A percentile compares a stretch with the other conserved stretches of the same genome.
Evolutionary conservation across 2,329 filamentous ascomycete species (phyloP).

Genomic region (Colletotrichum sp.): DNA sequence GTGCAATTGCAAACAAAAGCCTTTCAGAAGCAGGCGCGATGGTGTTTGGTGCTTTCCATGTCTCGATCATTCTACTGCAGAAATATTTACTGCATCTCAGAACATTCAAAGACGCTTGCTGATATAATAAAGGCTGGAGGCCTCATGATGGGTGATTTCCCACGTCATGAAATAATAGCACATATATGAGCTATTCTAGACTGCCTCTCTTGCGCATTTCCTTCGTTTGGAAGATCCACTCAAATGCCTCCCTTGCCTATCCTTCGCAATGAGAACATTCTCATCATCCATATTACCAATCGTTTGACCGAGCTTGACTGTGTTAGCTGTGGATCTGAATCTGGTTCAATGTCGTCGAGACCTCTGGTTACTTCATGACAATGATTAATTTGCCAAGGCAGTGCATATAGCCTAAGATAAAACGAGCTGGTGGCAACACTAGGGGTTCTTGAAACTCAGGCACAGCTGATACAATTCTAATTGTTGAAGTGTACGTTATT

Average conservation of each 20-base stretch:
- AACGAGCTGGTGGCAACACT: not conserved
- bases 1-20: not conserved
- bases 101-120: not conserved
- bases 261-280: not conserved
- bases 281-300: not conserved
- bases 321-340: not conserved
- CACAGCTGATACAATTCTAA: not conserved
- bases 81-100: not conserved
- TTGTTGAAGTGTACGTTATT: not conserved
- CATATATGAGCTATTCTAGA: not conserved
- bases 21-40: not conserved
- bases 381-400: not conserved
- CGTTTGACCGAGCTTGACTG: not conserved
- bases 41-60: not conserved
- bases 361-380: not conserved
- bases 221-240: not conserved
- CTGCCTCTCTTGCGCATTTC: not conserved
- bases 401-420: not conserved
- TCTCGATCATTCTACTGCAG: not conserved
- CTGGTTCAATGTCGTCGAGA: not conserved
- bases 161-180: not conserved
- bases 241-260: fast-evolving
- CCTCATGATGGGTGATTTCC: not conserved
- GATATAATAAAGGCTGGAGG: fast-evolving
- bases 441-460: not conserved